Conservation (phyloP, 768 basidiomycete genomes). For the Obba rivulosa region DNA sequence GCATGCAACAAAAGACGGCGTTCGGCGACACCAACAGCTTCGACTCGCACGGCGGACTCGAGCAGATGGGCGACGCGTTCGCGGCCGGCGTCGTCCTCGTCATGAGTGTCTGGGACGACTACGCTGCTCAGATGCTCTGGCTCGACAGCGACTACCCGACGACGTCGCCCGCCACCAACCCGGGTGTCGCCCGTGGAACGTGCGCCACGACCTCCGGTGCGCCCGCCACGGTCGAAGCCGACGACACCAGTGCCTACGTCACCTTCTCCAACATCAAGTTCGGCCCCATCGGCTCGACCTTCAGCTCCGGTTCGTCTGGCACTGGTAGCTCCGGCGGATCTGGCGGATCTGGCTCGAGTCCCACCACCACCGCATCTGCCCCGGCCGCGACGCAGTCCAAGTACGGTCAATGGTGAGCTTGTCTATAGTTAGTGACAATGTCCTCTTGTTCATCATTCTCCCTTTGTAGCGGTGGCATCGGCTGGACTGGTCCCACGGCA, state of each 20-base stretch:
- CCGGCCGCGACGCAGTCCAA: too few species aligned
- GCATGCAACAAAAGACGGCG: constrained; percentile 37
- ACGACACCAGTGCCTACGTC: constrained; percentile 36
- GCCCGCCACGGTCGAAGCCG: constrained; percentile 38
- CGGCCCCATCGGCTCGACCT: constrained; percentile 46
- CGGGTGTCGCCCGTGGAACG: constrained; percentile 45
- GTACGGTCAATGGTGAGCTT: too few species aligned
- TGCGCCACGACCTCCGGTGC: constrained; percentile 44
- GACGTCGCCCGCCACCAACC: constrained; percentile 20
- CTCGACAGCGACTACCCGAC: constrained; percentile 24
- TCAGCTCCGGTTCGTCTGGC: neutral
- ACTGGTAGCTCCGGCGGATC: constrained; percentile 1
- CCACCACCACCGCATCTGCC: too few species aligned
- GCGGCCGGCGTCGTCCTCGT: constrained; percentile 43
- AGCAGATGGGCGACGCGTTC: constrained; percentile 30
- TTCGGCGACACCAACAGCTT: constrained; percentile 42
- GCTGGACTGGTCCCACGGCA: neutral
- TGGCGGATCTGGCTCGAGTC: too few species aligned
- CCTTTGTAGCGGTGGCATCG: neutral
- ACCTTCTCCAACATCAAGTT: constrained; percentile 52
- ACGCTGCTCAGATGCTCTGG: constrained; percentile 33
- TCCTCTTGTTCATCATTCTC: too few species aligned
- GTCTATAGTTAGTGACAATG: too few species aligned
- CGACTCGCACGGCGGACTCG: constrained; percentile 35
- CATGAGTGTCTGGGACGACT: constrained; percentile 50